Percentiles rank a stretch among this genome's conserved stretches.
These are phyloP conservation scores for Coemansia sp. DNA, from an alignment of 192 early-diverging fungal species.

Conservation along the genomic window DNA sequence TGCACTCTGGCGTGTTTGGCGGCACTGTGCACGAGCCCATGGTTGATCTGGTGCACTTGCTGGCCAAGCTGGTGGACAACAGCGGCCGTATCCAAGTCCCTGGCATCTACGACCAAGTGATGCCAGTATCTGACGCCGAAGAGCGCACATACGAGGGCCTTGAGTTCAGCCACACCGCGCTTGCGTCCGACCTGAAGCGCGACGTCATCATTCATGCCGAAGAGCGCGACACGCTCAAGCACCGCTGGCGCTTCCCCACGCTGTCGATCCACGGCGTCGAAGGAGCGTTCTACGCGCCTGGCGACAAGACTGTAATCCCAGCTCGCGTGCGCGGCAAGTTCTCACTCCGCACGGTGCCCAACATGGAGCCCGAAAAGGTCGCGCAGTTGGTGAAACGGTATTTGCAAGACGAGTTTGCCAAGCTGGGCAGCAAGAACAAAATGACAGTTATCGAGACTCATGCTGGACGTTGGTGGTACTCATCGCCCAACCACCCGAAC, in stretches of 20 bases:
- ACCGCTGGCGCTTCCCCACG: slow-evolving; percentile 93
- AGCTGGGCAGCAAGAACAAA: slow-evolving; percentile 87
- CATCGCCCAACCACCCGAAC: slow-evolving; percentile 89
- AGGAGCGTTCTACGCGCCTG: slow-evolving; percentile 91
- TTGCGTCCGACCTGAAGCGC: slow-evolving; percentile 72
- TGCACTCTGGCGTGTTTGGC: slow-evolving; percentile 97
- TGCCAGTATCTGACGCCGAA: slow-evolving; percentile 80
- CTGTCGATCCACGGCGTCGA: slow-evolving; percentile 97
- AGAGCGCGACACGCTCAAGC: slow-evolving; percentile 80
- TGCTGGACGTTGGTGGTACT: slow-evolving; percentile 89
- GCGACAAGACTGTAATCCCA: slow-evolving; percentile 97
- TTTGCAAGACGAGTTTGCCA: slow-evolving; percentile 81
- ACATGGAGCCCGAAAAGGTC: slow-evolving; percentile 86
- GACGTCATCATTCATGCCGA: slow-evolving; percentile 75
- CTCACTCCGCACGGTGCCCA: slow-evolving; percentile 93
- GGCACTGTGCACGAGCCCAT: slow-evolving; percentile 96
- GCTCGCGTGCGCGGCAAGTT: slow-evolving; percentile 96
- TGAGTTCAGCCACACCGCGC: slow-evolving; percentile 64
- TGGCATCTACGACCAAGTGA: slow-evolving; percentile 90
- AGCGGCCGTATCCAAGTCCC: slow-evolving; percentile 90
- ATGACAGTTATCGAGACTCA: slow-evolving; percentile 73
- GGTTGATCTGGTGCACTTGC: slow-evolving; percentile 86
- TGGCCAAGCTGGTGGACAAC: slow-evolving; percentile 80
- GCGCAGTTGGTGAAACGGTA: slow-evolving; percentile 71
- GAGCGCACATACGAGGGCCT: slow-evolving; percentile 77